Conservation (phyloP, 192 early-diverging fungal species). For the Backusella sp. region DNA sequence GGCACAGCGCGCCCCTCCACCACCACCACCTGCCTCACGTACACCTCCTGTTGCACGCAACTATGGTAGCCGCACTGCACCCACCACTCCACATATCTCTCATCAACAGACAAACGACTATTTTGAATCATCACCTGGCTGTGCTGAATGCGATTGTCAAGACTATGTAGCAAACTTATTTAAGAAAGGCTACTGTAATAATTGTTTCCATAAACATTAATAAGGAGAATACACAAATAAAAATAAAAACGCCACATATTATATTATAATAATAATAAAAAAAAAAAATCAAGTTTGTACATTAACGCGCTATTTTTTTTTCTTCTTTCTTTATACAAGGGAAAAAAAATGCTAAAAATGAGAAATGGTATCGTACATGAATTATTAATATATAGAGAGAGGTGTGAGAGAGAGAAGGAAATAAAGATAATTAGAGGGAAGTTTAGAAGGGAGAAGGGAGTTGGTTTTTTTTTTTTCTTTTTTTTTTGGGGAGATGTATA, state of each 20-base stretch:
- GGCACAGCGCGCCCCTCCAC: conserved; percentile 5
- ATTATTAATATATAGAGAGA: not conserved
- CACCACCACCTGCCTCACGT: conserved; percentile 16
- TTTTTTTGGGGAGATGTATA: not conserved
- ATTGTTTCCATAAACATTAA: conserved; percentile 27
- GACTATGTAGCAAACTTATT: conserved; percentile 20
- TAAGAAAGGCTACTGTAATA: conserved; percentile 20
- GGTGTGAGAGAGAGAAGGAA: not conserved
- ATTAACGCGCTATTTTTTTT: not conserved
- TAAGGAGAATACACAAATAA: not conserved
- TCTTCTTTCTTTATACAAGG: not conserved
- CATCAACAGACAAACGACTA: not conserved
- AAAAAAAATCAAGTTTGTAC: not conserved
- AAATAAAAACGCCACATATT: not conserved
- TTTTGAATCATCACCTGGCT: not conserved
- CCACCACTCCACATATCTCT: not conserved
- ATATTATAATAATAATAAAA: not conserved
- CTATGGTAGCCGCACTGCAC: not conserved
- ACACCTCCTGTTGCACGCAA: not conserved
- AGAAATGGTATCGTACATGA: conserved; percentile 4
- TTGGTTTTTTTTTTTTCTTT: not conserved
- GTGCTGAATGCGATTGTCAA: conserved; percentile 18
- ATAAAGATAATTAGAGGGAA: not conserved
- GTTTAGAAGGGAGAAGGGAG: not conserved
- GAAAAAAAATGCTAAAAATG: conserved; percentile 1